Evolutionary conservation across 495 filamentous ascomycete species (phyloP).

Genomic region (Podospora comata): DNA sequence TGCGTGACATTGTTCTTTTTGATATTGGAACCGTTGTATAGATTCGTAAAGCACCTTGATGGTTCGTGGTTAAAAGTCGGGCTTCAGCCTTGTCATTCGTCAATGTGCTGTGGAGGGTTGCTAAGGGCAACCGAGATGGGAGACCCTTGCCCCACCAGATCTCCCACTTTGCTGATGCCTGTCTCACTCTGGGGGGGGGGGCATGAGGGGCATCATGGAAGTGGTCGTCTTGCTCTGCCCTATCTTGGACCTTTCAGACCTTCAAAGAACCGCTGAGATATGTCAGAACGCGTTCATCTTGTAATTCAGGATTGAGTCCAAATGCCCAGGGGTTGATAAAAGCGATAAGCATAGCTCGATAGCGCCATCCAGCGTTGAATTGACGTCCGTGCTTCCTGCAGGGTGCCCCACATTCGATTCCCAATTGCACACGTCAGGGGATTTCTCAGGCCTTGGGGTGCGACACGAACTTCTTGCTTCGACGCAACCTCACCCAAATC

Average conservation of each 20-base stretch:
- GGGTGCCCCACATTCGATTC: slow-evolving; percentile 1
- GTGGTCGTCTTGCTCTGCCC: background rate
- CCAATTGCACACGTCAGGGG: slow-evolving; percentile 9
- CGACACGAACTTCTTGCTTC: background rate
- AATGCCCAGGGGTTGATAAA: background rate
- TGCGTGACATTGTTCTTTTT: slow-evolving; percentile 31
- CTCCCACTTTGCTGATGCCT: background rate
- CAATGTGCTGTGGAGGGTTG: slow-evolving; percentile 15
- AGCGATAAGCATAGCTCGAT: background rate
- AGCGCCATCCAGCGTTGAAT: slow-evolving; percentile 6
- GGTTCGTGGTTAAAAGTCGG: slow-evolving; percentile 3
- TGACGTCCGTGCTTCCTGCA: background rate
- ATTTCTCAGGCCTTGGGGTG: slow-evolving; percentile 6
- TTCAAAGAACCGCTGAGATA: too few species aligned
- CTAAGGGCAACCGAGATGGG: slow-evolving; percentile 19
- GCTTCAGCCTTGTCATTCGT: slow-evolving; percentile 16
- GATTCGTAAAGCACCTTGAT: slow-evolving; percentile 1
- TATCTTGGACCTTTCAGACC: too few species aligned
- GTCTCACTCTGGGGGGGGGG: background rate
- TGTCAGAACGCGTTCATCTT: background rate
- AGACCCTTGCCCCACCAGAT: background rate
- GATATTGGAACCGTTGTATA: background rate
- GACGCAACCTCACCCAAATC: slow-evolving; percentile 6
- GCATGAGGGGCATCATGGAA: background rate
- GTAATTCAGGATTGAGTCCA: background rate